Evolutionary conservation across 805 yeast species (phyloP).

Genomic region (Yarrowia keelungensis): DNA sequence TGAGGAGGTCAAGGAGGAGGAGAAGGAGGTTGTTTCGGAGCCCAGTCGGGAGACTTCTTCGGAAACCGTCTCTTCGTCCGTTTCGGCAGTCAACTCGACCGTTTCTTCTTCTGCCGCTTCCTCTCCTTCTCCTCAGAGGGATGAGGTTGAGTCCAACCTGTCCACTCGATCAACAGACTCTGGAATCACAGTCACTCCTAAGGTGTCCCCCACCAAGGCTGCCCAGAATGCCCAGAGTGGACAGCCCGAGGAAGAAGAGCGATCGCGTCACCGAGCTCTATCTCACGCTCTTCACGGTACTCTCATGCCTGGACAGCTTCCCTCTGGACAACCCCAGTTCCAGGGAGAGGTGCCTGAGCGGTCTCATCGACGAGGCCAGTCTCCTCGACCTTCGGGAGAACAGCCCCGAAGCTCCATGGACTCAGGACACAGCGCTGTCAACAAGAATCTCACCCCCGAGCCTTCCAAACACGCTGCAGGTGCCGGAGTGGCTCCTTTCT

Average conservation of each 20-base stretch:
- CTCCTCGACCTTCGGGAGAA: slow-evolving; percentile 18
- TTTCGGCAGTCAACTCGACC: too few relatives aligned
- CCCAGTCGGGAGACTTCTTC: neutral
- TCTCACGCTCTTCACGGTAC: slow-evolving; percentile 21
- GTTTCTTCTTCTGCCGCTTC: neutral
- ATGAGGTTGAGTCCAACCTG: slow-evolving; percentile 9
- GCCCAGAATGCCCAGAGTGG: neutral
- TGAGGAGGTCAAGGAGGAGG: neutral
- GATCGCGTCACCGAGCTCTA: slow-evolving; percentile 12
- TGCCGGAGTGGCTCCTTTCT: slow-evolving; percentile 1
- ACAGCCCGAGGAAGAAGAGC: slow-evolving; percentile 17
- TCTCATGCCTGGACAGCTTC: neutral
- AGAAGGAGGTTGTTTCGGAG: too few relatives aligned
- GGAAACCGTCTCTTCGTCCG: neutral
- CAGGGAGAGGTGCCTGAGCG: slow-evolving; percentile 31
- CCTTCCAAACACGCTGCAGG: slow-evolving; percentile 6
- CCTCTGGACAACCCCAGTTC: neutral
- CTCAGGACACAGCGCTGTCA: neutral
- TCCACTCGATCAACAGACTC: slow-evolving; percentile 20
- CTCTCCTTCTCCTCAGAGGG: slow-evolving; percentile 14
- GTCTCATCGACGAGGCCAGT: slow-evolving; percentile 34
- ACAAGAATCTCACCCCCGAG: slow-evolving; percentile 25
- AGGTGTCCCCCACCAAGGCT: slow-evolving; percentile 23
- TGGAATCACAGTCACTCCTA: slow-evolving; percentile 33
- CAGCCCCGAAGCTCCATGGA: neutral